Evolutionary conservation across 148 eudicot species (phyloP), one percentile per base, ranked within the genome.

Genomic region (Salicornia ramosissima): DNA sequence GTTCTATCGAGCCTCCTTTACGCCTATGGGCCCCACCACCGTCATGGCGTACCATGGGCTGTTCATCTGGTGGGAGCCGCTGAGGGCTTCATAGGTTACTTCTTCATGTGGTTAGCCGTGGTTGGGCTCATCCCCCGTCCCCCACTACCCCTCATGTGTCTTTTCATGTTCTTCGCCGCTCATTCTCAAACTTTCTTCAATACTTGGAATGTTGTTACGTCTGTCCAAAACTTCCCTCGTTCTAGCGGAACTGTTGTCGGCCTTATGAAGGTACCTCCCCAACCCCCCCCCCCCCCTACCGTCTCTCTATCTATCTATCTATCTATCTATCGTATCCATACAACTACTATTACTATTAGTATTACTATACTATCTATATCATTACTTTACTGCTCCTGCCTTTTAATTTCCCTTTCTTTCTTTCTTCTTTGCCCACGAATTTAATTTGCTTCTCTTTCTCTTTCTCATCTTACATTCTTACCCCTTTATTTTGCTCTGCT

Each of bases 151-250:
- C 67, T 69, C 1, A 86, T 86, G 86, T 84, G 92, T 71, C 12
- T 80, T 10, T 91, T 84, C 43, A 91, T 91, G 92, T 80, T 83
- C 42, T 16, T 87, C 36, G 96, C 90, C 9, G 89, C 88, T 0
- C 96, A 91, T 65, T 84, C 90, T 25, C 90, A 85, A 86, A 89
- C 97, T 3, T 89, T 84, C 65, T 89, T 91, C 75, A 91, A 87
- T 57, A 89, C 97, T 13, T 86, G 89, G 2, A 89, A 91, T 64
- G 92, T 89, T 46, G 92, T 89, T 56, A 82, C 87, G 4, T 88
- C 84, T 6, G 97, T 91, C 2, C 74, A 74, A 54, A 88, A 91
- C 67, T 91, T 91, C 51, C 89, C 86, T 2, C 81, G 76, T 51
- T 87, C 79, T 64, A 75, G 91, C 33, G 97, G 97, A 6, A 91